Conservation (phyloP, 2,329 filamentous ascomycete genomes). For the Aspergillus aculeatus region DNA sequence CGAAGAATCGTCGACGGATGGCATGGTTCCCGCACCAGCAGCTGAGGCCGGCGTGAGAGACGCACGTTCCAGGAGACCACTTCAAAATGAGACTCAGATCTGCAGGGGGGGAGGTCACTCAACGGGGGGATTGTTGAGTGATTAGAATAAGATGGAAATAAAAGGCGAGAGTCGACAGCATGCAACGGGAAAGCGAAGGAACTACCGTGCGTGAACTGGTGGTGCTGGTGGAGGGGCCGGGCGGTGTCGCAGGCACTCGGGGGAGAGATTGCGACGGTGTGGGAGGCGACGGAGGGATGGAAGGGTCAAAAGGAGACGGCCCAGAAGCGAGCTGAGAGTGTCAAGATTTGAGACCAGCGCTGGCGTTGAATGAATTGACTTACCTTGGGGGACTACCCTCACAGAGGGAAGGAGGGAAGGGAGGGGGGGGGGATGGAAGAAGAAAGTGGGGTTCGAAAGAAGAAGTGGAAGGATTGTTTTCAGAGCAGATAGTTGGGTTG, state of each 20-base stretch:
- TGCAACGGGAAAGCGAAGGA: constrained; percentile 13
- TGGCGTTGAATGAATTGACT: constrained; percentile 15
- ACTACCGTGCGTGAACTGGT: constrained; percentile 18
- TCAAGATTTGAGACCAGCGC: constrained; percentile 2
- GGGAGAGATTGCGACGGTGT: constrained; percentile 18
- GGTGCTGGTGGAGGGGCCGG: constrained; percentile 28
- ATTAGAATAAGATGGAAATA: constrained; percentile 1
- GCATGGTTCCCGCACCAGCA: constrained; percentile 34
- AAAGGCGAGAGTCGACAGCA: constrained; percentile 10
- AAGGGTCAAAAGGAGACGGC: constrained; percentile 5
- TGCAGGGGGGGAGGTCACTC: constrained; percentile 8
- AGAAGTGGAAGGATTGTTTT: constrained; percentile 8
- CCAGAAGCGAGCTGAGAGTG: constrained; percentile 6
- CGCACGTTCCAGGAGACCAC: constrained; percentile 21
- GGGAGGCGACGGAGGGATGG: constrained; percentile 6
- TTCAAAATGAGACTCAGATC: constrained; percentile 13
- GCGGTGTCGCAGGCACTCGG: constrained; percentile 36
- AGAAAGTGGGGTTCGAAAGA: not conserved
- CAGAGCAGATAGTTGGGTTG: constrained; percentile 10
- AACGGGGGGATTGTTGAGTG: constrained; percentile 2
- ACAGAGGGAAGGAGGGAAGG: constrained; percentile 20
- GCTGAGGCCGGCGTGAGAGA: constrained; percentile 18
- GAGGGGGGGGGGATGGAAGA: constrained; percentile 8
- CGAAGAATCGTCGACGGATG: constrained; percentile 37
- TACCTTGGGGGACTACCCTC: constrained; percentile 23